Evolutionary conservation across 192 early-diverging fungal species (phyloP).

Genomic region (Rhizophlyctis rosea): DNA sequence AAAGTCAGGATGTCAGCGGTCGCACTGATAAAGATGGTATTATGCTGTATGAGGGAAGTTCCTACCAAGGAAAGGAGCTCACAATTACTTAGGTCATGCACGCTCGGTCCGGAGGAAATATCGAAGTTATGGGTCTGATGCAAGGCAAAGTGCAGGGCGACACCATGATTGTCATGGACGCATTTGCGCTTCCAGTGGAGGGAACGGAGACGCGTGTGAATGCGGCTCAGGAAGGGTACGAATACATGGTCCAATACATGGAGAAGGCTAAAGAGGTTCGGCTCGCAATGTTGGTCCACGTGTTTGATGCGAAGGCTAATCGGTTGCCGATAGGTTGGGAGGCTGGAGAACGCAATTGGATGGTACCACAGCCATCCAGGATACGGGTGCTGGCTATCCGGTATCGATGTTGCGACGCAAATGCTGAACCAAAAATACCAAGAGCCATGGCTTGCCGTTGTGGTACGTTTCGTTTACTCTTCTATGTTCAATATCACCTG

Average conservation of each 20-base stretch:
- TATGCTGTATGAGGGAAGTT: neutral
- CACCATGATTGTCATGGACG: slow-evolving; percentile 93
- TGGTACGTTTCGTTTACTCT: slow-evolving; percentile 49
- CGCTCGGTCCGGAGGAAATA: slow-evolving; percentile 91
- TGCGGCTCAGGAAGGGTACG: slow-evolving; percentile 87
- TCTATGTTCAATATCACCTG: neutral
- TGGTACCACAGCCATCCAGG: slow-evolving; percentile 99
- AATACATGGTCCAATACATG: slow-evolving; percentile 96
- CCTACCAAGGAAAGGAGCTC: neutral
- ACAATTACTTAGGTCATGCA: slow-evolving; percentile 73
- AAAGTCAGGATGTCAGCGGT: slow-evolving; percentile 90
- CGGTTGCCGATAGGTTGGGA: slow-evolving; percentile 60
- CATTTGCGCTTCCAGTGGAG: slow-evolving; percentile 96
- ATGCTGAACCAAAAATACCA: slow-evolving; percentile 91
- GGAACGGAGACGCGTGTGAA: slow-evolving; percentile 97
- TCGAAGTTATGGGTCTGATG: slow-evolving; percentile 98
- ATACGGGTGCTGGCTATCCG: slow-evolving; percentile 99
- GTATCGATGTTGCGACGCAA: slow-evolving; percentile 96
- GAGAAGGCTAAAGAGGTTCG: slow-evolving; percentile 74
- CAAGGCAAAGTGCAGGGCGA: slow-evolving; percentile 87
- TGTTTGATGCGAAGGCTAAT: neutral
- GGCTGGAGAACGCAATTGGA: slow-evolving; percentile 88
- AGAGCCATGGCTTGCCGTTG: slow-evolving; percentile 93
- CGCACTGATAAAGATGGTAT: slow-evolving; percentile 96
- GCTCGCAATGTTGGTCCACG: neutral